These are phyloP conservation scores for Nitzschia putrida DNA, from an alignment of 108 stramenopile species.

Conservation along the genomic window DNA sequence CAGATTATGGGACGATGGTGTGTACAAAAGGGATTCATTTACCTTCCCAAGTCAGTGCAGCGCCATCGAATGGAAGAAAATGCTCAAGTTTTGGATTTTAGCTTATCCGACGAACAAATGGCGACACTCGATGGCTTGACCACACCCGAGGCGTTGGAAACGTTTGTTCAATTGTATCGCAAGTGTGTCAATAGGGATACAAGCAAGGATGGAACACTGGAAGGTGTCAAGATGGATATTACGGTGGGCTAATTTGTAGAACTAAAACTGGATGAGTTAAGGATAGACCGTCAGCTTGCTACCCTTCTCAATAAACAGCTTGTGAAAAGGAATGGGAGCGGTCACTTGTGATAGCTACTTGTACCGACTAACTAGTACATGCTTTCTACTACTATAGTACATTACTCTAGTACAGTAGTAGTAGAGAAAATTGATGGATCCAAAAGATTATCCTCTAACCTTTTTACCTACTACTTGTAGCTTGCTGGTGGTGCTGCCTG, in stretches of 20 bases:
- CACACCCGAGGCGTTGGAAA: slow-evolving; percentile 61
- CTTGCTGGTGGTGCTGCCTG: no score
- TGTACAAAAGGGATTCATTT: slow-evolving; percentile 86
- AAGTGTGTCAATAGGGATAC: slow-evolving; percentile 92
- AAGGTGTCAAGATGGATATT: slow-evolving; percentile 88
- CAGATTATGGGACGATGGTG: slow-evolving; percentile 94
- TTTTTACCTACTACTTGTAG: no score
- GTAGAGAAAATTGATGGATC: no score
- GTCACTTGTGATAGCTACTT: no score
- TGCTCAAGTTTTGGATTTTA: slow-evolving; percentile 88
- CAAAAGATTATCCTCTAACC: no score
- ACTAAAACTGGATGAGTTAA: not conserved
- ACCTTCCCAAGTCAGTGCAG: slow-evolving; percentile 87
- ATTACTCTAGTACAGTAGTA: no score
- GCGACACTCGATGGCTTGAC: slow-evolving; percentile 70
- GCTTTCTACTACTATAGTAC: no score
- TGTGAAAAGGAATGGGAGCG: no score
- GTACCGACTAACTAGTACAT: no score
- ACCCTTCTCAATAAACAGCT: no score
- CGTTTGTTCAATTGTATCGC: slow-evolving; percentile 71
- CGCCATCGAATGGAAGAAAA: slow-evolving; percentile 89
- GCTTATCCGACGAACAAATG: slow-evolving; percentile 71
- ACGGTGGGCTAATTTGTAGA: slow-evolving; percentile 59
- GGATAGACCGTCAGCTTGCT: no score
- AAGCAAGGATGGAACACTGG: slow-evolving; percentile 86